These are phyloP conservation scores for Coffea eugenioides DNA, from an alignment of 257 asterid genomes.

Conservation along the genomic window DNA sequence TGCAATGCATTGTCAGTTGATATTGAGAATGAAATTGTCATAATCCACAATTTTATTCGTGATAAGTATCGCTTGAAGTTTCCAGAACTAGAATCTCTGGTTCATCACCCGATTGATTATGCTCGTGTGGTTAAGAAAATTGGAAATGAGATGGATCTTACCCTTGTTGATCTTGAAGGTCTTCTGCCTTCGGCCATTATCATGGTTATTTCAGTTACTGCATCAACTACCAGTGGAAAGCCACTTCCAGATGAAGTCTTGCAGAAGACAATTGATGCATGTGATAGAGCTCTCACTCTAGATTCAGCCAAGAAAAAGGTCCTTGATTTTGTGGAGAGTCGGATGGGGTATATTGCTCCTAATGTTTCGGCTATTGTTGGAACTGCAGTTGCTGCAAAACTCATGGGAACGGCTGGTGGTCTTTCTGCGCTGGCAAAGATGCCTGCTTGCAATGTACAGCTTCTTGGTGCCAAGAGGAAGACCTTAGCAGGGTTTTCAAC, in stretches of 20 bases:
- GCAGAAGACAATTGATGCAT: constrained; percentile 81
- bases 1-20: constrained; percentile 91
- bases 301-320: constrained; percentile 86
- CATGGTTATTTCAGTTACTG: constrained; percentile 96
- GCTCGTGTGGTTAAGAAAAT: constrained; percentile 91
- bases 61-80: constrained; percentile 91
- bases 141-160: constrained; percentile 84
- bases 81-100: constrained; percentile 94
- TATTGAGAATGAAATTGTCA: constrained; percentile 85
- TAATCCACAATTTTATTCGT: constrained; percentile 91
- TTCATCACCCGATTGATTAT: constrained; percentile 94
- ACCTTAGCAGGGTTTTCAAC: constrained; percentile 91
- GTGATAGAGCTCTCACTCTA: constrained; percentile 84
- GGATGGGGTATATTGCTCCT: constrained; percentile 96
- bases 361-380: constrained; percentile 96
- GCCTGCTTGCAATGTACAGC: constrained; percentile 98
- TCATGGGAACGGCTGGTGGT: constrained; percentile 98
- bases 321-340: constrained; percentile 92
- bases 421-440: constrained; percentile 81
- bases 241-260: constrained; percentile 90
- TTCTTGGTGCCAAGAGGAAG: constrained; percentile 93
- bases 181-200: constrained; percentile 90
- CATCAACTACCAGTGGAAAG: constrained; percentile 98
- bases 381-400: constrained; percentile 96
- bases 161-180: constrained; percentile 99